These are phyloP conservation scores for Eucalyptus decipiens DNA, from an alignment of 345 rosid species.

Conservation along the genomic window DNA sequence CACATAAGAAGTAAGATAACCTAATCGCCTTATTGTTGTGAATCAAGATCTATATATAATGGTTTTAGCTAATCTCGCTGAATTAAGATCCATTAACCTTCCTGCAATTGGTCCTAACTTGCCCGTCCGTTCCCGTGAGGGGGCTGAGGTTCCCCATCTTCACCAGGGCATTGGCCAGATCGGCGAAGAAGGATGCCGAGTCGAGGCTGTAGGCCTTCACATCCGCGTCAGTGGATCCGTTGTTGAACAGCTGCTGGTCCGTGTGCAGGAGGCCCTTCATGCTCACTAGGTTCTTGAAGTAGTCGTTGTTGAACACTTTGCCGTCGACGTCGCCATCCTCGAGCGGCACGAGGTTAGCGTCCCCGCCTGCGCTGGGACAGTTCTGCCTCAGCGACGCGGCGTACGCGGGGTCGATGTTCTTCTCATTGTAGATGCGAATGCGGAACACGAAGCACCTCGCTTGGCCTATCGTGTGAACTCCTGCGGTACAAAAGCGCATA, in stretches of 20 bases:
- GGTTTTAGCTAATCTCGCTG: background rate
- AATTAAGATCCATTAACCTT: conserved; percentile 5
- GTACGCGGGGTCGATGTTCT: conserved; percentile 11
- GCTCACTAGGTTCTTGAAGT: conserved; percentile 15
- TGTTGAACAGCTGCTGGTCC: conserved; percentile 25
- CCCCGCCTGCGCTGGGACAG: conserved; percentile 14
- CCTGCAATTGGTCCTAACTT: conserved; percentile 22
- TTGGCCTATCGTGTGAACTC: conserved; percentile 25
- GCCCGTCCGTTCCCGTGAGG: conserved; percentile 24
- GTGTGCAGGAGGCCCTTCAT: conserved; percentile 24
- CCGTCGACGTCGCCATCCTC: background rate
- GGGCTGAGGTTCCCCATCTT: conserved; percentile 30
- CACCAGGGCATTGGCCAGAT: conserved; percentile 15
- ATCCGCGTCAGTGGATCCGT: conserved; percentile 4
- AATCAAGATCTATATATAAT: background rate
- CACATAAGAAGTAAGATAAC: no score
- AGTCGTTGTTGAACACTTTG: conserved; percentile 8
- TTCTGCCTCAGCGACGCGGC: background rate
- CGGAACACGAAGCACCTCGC: conserved; percentile 11
- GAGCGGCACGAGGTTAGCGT: background rate
- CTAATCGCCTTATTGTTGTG: background rate
- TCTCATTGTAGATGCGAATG: conserved; percentile 12
- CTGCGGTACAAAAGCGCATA: background rate
- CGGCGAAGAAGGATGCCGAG: conserved; percentile 5
- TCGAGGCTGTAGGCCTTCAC: conserved; percentile 8